Evolutionary conservation across 371 early-diverging fungal genomes (phyloP), one percentile per base, ranked within the genome.

Genomic region (Fennellomyces sp.): DNA sequence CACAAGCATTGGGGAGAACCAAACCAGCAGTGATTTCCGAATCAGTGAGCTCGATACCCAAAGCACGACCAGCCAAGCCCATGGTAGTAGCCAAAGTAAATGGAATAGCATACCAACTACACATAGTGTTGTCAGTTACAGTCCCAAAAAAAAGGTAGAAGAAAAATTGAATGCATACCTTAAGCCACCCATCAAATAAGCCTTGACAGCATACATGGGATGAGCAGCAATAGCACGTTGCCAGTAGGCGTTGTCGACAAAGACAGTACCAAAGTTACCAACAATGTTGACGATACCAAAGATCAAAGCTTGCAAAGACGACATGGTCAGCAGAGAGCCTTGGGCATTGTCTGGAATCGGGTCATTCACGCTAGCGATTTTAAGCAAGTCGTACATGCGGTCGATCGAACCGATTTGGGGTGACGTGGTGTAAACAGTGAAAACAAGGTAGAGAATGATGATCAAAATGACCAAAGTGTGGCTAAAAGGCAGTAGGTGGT

Each of bases 241-340:
- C 76, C 84, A 89, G 63, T 89, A 89, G 6, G 84, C 87, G 51
- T 89, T 84, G 59, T 89, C 89, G 13, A 88, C 80, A 64, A 89
- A 89, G 10, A 89, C 89, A 1, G 89, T 89, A 36, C 88, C 88
- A 69, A 88, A 88, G 68, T 89, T 89, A 48, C 88, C 89, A 36
- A 87, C 86, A 54, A 89, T 71, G 56, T 89, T 89, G 69, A 89
- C 87, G 36, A 89, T 80, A 33, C 88, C 88, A 61, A 88, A 89
- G 39, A 88, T 81, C 29, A 88, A 63, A 3, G 85, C 88, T 61
- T 84, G 80, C 6, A 80, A 58, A 6, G 86, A 86, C 4, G 78
- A 72, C 85, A 89, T 85, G n/a, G 89, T 89, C 25, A 89, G 51
- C 26, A 88, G 82, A 12, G 76, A 73, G 1, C 89, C 89, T 52